A percentile compares a stretch with the other conserved stretches of the same genome.
Evolutionary conservation across 169 alveolate species (phyloP).

Genomic region (Cryptosporidium felis): DNA sequence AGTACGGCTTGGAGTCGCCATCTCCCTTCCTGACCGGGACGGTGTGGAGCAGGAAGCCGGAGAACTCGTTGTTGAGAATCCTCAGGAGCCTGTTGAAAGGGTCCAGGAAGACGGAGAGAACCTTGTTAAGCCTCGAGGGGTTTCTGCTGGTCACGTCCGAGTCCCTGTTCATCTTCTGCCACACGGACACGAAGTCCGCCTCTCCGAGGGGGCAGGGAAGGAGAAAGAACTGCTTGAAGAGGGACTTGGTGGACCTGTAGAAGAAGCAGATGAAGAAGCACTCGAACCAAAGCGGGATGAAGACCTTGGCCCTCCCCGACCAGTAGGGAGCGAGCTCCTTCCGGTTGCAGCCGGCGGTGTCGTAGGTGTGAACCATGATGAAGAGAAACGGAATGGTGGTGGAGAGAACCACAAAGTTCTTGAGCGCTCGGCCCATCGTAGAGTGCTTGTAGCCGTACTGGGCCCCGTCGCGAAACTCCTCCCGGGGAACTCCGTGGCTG

Average conservation of each 20-base stretch:
- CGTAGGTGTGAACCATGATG: slow-evolving; percentile 44
- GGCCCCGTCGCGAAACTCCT: background rate
- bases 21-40: background rate
- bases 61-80: slow-evolving; percentile 10
- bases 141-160: background rate
- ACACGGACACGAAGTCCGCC: slow-evolving; percentile 35
- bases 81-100: slow-evolving; percentile 33
- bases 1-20: background rate
- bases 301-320: slow-evolving; percentile 26
- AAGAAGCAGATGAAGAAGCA: slow-evolving; percentile 35
- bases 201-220: background rate
- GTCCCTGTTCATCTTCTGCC: background rate
- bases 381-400: slow-evolving; percentile 17
- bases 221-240: slow-evolving; percentile 15
- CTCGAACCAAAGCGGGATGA: slow-evolving; percentile 37
- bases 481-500: background rate
- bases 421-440: background rate
- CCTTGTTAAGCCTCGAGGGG: background rate
- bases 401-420: background rate
- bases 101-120: background rate
- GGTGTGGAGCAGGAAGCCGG: slow-evolving; percentile 9
- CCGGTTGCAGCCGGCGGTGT: slow-evolving; percentile 60
- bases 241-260: background rate
- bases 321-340: slow-evolving; percentile 42
- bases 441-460: slow-evolving; percentile 23